Conservation (phyloP, 2,329 filamentous ascomycete genomes). For the Aurifilum marmelostoma region DNA sequence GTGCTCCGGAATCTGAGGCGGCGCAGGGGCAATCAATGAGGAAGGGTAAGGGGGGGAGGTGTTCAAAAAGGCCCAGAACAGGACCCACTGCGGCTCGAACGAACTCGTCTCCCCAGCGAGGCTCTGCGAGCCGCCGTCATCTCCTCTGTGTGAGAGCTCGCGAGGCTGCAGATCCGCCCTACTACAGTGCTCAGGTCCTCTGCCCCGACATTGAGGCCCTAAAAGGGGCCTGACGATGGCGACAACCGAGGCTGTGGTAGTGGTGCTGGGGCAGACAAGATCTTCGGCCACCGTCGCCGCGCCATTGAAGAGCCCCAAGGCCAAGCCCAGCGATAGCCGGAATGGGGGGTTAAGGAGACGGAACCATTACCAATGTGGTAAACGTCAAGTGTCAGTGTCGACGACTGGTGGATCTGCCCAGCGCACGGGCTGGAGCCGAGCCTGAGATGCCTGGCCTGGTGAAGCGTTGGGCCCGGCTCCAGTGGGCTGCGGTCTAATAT, state of each 20-base stretch:
- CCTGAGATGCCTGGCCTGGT: background rate
- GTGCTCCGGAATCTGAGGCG: too few species aligned
- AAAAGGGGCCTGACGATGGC: background rate
- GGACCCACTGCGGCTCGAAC: conserved; percentile 13
- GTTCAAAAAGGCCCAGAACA: conserved; percentile 8
- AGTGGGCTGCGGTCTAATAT: background rate
- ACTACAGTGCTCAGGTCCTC: background rate
- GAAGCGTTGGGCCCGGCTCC: background rate
- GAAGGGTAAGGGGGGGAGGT: background rate
- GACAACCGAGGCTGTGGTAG: background rate
- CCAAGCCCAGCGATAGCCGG: conserved; percentile 3
- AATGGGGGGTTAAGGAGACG: background rate
- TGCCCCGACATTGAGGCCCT: background rate
- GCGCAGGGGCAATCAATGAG: background rate
- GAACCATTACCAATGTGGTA: background rate
- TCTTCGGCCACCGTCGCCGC: background rate
- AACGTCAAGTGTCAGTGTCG: conserved; percentile 1
- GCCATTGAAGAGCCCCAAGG: background rate
- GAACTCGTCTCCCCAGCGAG: background rate
- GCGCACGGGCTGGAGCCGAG: conserved; percentile 10
- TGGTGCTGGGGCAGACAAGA: background rate
- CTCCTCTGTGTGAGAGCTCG: background rate
- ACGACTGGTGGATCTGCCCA: conserved; percentile 2
- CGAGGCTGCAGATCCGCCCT: background rate
- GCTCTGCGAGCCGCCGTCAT: background rate